Evolutionary conservation across 1,284 basidiomycete species (phyloP).

Genomic region (Leccinum griseonigrum): DNA sequence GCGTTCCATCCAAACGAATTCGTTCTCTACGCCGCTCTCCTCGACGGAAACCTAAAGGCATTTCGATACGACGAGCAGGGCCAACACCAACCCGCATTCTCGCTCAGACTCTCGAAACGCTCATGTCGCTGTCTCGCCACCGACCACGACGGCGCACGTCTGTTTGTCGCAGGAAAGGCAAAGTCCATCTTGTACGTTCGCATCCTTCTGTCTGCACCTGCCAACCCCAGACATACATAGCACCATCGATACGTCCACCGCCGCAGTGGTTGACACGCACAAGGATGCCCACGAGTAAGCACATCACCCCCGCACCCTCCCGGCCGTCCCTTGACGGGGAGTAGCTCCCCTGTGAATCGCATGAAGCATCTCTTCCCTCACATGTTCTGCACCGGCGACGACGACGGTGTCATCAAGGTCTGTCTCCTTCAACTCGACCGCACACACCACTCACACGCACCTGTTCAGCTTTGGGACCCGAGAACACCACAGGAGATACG

Average conservation of each 20-base stretch:
- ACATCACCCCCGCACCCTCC: constrained; percentile 7
- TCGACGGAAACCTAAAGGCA: constrained; percentile 82
- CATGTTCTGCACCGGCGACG: constrained; percentile 84
- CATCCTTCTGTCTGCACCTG: constrained; percentile 1
- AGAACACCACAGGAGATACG: constrained; percentile 63
- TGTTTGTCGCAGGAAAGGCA: constrained; percentile 85
- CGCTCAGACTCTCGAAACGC: constrained; percentile 63
- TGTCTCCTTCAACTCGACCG: constrained; percentile 15
- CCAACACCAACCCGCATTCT: constrained; percentile 49
- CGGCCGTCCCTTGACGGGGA: constrained; percentile 34
- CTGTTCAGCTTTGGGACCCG: constrained; percentile 81
- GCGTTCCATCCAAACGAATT: constrained; percentile 76
- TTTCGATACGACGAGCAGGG: constrained; percentile 74
- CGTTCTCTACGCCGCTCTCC: constrained; percentile 73
- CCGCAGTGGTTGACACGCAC: constrained; percentile 60
- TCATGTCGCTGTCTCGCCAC: constrained; percentile 75
- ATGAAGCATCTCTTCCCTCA: constrained; percentile 68
- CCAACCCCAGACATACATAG: constrained; percentile 37
- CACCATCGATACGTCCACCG: constrained; percentile 67
- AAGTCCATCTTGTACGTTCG: constrained; percentile 74
- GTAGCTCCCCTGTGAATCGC: constrained; percentile 83
- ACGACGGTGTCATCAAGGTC: constrained; percentile 92
- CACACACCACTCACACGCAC: constrained; percentile 1
- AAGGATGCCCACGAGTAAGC: constrained; percentile 79
- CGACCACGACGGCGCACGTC: constrained; percentile 57